Base-by-base conservation (phyloP, 176 grass and related monocot species). In the Aegilops bicornis region DNA sequence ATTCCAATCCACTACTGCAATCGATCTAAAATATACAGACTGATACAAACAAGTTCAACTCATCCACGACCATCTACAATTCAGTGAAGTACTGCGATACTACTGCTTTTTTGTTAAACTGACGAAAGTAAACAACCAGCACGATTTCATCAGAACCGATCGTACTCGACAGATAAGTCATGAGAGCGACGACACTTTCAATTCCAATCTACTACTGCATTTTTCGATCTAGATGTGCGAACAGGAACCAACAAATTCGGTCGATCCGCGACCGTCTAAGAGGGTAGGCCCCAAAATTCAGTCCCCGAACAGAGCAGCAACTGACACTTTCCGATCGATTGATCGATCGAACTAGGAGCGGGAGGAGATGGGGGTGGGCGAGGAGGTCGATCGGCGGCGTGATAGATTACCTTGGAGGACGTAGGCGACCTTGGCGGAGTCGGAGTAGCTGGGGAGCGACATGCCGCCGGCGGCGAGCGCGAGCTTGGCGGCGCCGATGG, bases 341-440 rank as follows among this genome's bases (percentile, higher is more conserved):
- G 32, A 87, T 75, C 79, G 31, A 82, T 59, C 37, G 7, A 4
- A 22, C 33, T 11, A 42, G 6, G 10, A 88, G 60, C 72, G 22
- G 13, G 16, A 6, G 22, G 43, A 33, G 7, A 13, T 4, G 39
- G 39, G 9, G 39, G 2, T 10, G 36, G 36, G 36, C 36, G 8
- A 39, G 12, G 63, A 5, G 69, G 45, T 73, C 12, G 37, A 27
- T 27, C 27, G 6, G 0, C 42, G 10, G 2, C 10, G 59, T 19
- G 22, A 2, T 6, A 9, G 7, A 0, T n/a, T 88, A 98, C 91
- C 94, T 83, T 91, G 88, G 70, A 98, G 94, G 4, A 96, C 92
- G 78, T 98, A 96, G 20, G 94, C 94, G 30, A 98, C 97, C 79
- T 98, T 98, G 52, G 92, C 90, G 79, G 94, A 98, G 88, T 98